Base-by-base conservation (phyloP, 75 land plant species). In the Azolla pinnata region DNA sequence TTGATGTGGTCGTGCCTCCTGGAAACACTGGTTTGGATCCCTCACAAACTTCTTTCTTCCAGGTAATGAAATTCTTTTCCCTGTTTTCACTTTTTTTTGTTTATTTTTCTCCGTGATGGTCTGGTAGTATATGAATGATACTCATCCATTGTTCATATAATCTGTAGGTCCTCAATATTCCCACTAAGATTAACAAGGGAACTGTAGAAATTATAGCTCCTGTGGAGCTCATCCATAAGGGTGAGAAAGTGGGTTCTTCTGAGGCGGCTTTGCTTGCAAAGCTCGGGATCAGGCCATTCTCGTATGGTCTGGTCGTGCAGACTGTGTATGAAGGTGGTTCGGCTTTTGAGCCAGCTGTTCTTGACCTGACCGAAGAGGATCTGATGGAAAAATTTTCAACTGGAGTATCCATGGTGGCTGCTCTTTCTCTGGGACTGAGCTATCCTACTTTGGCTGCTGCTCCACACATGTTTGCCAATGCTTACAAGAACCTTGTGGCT, bases 161-260 rank as follows among this genome's bases (percentile, higher is more conserved):
- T 52, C 58, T 52, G 10, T 73, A 83, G 86, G 87, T 81, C 1
- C 68, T 83, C 2, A 83, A 83, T 45, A 83, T 83, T 33, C 84
- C 87, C 18, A 83, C 87, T 53, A 83, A 83, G 71, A 83, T 83
- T 77, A 83, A 83, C 78, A 83, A 83, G 76, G 87, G 87, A 56
- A 83, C 87, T 27, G 87, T 70, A 19, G 85, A 82, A 50, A 82
- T 82, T 48, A 69, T 82, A 4, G 76, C 85, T 44, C 75, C 85
- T 2, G 87, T 83, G 57, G 86, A 83, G 52, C 79, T 83, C 9
- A 80, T 83, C 42, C 69, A 52, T 54, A 79, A 83, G 63, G 73
- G 82, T 1, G 85, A 82, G 2, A 82, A 79, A 57, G 85, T 82
- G 4, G 84, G 84, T 19, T 74, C 81, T 44, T 81, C 62, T 10